These are phyloP conservation scores for Carex littledalei DNA, from an alignment of 176 grass and related monocot genomes.

Conservation along the genomic window DNA sequence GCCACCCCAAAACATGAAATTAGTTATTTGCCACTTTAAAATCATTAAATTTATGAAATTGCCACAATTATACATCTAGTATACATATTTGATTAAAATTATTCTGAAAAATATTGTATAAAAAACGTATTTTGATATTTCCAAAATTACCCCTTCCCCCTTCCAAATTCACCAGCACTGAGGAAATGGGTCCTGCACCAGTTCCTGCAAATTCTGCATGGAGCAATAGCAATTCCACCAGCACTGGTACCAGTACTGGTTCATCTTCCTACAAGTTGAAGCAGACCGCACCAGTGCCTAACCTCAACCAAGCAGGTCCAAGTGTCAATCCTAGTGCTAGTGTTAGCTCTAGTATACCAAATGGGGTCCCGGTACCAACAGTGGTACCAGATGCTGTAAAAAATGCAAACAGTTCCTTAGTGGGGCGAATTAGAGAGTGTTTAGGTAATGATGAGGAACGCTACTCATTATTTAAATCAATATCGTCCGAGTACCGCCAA, in stretches of 20 bases:
- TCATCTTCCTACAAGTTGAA: constrained; percentile 41
- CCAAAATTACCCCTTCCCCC: too few species aligned
- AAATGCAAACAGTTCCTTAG: constrained; percentile 58
- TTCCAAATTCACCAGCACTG: too few species aligned
- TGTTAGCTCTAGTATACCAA: constrained; percentile 26
- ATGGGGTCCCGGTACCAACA: constrained; percentile 21
- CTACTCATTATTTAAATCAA: constrained; percentile 69
- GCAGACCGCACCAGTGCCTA: constrained; percentile 57
- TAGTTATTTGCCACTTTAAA: too few species aligned
- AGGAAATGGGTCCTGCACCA: background rate
- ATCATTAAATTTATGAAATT: too few species aligned
- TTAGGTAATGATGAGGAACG: constrained; percentile 73
- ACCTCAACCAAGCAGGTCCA: constrained; percentile 44
- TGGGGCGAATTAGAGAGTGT: constrained; percentile 65
- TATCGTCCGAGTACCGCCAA: constrained; percentile 75
- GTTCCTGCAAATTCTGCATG: constrained; percentile 9
- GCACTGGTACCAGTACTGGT: background rate
- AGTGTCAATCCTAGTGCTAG: constrained; percentile 19
- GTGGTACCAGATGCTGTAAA: constrained; percentile 32
- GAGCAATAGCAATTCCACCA: constrained; percentile 8
- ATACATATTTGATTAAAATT: too few species aligned
- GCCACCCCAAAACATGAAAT: too few species aligned
- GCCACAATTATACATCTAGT: too few species aligned
- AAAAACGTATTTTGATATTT: too few species aligned
- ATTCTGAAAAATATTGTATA: too few species aligned